These are phyloP conservation scores for Neoscytalidium dimidiatum DNA, from an alignment of 2,329 filamentous ascomycete species.

Conservation along the genomic window DNA sequence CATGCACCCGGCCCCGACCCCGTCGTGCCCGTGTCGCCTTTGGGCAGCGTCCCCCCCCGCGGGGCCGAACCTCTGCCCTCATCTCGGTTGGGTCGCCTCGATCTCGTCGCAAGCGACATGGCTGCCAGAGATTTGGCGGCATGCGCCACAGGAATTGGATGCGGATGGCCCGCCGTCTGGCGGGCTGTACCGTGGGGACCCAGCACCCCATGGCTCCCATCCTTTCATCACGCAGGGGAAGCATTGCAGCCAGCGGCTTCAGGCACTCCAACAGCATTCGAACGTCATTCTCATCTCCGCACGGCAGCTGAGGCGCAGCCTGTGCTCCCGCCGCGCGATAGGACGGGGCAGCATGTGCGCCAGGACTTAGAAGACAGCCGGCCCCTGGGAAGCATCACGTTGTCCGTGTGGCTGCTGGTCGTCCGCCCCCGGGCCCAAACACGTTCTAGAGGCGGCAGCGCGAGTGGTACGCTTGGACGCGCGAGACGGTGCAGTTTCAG, in stretches of 20 bases:
- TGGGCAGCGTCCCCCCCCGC: background rate
- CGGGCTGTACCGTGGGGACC: conserved; percentile 11
- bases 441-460: conserved; percentile 14
- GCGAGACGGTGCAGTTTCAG: conserved; percentile 6
- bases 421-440: background rate
- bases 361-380: background rate
- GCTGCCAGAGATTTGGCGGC: conserved; percentile 8
- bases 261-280: conserved; percentile 11
- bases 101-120: conserved; percentile 6
- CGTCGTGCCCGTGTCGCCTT: background rate
- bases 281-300: conserved; percentile 18
- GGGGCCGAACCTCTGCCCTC: background rate
- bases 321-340: conserved; percentile 15
- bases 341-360: background rate
- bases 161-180: background rate
- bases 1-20: background rate
- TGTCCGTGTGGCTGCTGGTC: conserved; percentile 12
- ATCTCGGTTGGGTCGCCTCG: conserved; percentile 11
- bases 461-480: conserved; percentile 8
- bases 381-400: conserved; percentile 3
- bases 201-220: conserved; percentile 13
- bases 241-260: conserved; percentile 14
- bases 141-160: conserved; percentile 5
- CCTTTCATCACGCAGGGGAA: conserved; percentile 19
- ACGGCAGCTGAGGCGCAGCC: conserved; percentile 15